Evolutionary conservation across 179 eudicot species (phyloP).

Genomic region (Vitellaria paradoxa): DNA sequence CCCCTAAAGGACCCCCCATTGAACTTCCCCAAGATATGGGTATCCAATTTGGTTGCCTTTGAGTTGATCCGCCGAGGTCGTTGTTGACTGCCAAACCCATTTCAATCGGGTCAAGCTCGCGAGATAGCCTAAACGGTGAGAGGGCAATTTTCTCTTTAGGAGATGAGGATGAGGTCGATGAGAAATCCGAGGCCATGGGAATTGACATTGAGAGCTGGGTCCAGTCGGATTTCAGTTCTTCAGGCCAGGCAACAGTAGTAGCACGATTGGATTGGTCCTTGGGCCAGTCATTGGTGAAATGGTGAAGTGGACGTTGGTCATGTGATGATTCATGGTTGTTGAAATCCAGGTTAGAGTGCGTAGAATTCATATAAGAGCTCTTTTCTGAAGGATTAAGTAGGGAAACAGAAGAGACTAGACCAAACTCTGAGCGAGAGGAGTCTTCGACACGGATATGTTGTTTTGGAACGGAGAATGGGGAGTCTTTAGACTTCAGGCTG

Average conservation of each 20-base stretch:
- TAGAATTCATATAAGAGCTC: conserved; percentile 33
- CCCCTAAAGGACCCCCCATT: conserved; percentile 77
- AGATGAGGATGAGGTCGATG: conserved; percentile 60
- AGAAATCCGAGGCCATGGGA: conserved; percentile 55
- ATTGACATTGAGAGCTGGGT: conserved; percentile 70
- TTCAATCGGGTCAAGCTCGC: conserved; percentile 31
- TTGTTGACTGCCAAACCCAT: conserved; percentile 9
- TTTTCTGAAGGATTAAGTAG: conserved; percentile 53
- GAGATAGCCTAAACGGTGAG: conserved; percentile 43
- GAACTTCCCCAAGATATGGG: conserved; percentile 18
- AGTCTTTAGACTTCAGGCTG: conserved; percentile 32
- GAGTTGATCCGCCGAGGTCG: background rate
- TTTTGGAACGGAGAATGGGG: conserved; percentile 32
- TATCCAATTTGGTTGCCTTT: background rate
- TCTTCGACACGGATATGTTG: conserved; percentile 33
- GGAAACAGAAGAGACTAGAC: conserved; percentile 50
- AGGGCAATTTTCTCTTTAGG: conserved; percentile 37
- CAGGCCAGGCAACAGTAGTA: conserved; percentile 42
- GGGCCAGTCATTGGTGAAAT: conserved; percentile 40
- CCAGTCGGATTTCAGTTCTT: conserved; percentile 57
- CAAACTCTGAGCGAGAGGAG: conserved; percentile 43
- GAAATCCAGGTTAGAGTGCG: conserved; percentile 35
- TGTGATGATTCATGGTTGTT: conserved; percentile 36
- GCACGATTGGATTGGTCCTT: conserved; percentile 36
- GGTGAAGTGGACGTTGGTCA: conserved; percentile 33